Percentiles rank a stretch among this genome's conserved stretches.
These are phyloP conservation scores for Russula sp. DNA, from an alignment of 768 basidiomycete species.

Conservation along the genomic window DNA sequence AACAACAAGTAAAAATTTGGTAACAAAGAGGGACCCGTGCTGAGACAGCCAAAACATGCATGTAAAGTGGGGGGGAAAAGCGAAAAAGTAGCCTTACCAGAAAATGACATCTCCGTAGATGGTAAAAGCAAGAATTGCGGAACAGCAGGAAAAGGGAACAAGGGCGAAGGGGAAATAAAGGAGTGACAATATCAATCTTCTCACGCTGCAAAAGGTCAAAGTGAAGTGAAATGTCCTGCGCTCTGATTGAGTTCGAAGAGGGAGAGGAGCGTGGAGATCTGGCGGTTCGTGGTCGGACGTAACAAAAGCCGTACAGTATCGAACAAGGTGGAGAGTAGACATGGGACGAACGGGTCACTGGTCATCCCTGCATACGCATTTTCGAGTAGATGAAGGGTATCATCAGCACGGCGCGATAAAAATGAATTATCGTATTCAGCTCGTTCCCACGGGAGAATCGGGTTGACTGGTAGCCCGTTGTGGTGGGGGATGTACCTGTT, in stretches of 20 bases:
- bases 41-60: constrained; percentile 9
- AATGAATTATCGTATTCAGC: constrained; percentile 5
- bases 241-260: constrained; percentile 6
- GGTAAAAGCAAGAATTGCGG: constrained; percentile 23
- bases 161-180: background rate
- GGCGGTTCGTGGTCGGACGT: background rate
- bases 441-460: constrained; percentile 18
- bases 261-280: background rate
- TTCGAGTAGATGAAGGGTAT: constrained; percentile 18
- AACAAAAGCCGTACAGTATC: background rate
- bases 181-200: constrained; percentile 11
- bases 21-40: background rate
- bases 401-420: constrained; percentile 6
- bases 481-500: constrained; percentile 5
- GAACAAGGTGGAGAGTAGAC: background rate
- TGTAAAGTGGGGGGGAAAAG: constrained; percentile 6
- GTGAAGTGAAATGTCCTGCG: constrained; percentile 19
- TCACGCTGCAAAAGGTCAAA: constrained; percentile 15
- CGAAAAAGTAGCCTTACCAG: constrained; percentile 8
- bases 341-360: background rate
- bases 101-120: constrained; percentile 17
- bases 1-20: background rate
- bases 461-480: constrained; percentile 14
- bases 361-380: constrained; percentile 2
- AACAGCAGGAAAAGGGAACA: constrained; percentile 10